Base-by-base conservation (phyloP, 176 grass and related monocot species). In the Hordeum marinum region DNA sequence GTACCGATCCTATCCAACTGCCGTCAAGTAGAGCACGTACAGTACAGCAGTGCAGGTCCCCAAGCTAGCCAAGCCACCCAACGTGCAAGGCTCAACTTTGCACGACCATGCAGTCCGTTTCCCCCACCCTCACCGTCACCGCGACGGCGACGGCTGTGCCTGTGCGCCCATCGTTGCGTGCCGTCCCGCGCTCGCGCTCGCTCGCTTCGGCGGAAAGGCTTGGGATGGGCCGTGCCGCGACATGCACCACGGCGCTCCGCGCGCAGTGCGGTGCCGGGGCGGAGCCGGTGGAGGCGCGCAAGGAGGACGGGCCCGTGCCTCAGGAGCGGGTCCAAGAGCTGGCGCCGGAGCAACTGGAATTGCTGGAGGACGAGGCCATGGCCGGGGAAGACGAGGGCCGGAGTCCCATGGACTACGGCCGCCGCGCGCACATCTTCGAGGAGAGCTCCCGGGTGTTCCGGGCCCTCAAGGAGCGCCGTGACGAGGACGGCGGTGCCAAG, bases 371-470 rank as follows among this genome's bases (percentile, higher is more conserved):
- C 62, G 78, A 62, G 73, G 94, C 82, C 61, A 93, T 91, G 14
- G 85, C 68, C 40, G 91, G 89, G 34, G 63, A 21, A 2, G 89
- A 93, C 80, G 89, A 86, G 29, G 91, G 91, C 20, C 87, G 89
- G 20, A 78, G 77, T 26, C 87, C 94, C 77, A 87, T 82, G 10
- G 94, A 93, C 83, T 96, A 96, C 72, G 91, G 90, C 88, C 91
- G 94, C 64, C 83, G 91, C 82, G 91, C 91, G 77, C 89, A 91
- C 75, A 91, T 96, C 83, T 96, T 96, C 75, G 71, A 89, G 32
- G 89, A 90, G 89, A 91, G 94, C 91, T 96, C 91, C 8, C 63
- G 91, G 62, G 91, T 91, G 45, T 96, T 96, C 72, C 80, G 43
- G 52, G 89, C 59, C 2, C 85, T 93, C 62, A 96, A 96, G 87